Percentiles rank a stretch among this genome's conserved stretches.
These are phyloP conservation scores for Micractinium conductrix DNA, from an alignment of 139 green algal species.

Conservation along the genomic window DNA sequence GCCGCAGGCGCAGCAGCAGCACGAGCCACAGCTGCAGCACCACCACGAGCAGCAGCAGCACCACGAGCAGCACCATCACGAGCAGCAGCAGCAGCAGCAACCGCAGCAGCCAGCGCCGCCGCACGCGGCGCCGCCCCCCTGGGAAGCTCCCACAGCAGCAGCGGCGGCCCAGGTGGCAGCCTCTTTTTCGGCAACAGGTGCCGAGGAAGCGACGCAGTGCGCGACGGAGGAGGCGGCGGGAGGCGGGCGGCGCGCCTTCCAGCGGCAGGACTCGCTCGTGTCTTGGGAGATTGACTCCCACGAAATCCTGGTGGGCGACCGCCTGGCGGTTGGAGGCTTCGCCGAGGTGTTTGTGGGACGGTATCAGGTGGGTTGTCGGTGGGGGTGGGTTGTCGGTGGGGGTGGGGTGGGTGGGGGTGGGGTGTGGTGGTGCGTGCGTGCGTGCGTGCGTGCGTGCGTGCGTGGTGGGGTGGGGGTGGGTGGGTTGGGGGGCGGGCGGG, in stretches of 20 bases:
- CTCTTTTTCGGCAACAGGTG: too few species aligned
- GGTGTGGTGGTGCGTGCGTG: too few species aligned
- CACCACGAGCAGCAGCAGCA: background rate
- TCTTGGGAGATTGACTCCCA: background rate
- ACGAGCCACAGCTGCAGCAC: background rate
- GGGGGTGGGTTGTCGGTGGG: background rate
- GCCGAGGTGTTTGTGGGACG: conserved; percentile 79
- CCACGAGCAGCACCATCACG: background rate
- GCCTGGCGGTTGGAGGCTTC: conserved; percentile 86
- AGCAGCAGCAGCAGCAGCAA: background rate
- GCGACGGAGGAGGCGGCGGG: too few species aligned
- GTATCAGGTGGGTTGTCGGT: conserved; percentile 54
- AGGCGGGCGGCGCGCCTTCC: too few species aligned
- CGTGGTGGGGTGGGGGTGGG: too few species aligned
- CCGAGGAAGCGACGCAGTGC: too few species aligned
- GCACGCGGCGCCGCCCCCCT: background rate
- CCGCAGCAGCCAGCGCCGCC: background rate
- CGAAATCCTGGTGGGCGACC: conserved; percentile 67
- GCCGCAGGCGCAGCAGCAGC: background rate
- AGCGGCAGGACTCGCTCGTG: background rate
- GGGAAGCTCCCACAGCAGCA: background rate
- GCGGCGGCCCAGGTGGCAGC: background rate
- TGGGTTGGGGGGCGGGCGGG: too few species aligned
- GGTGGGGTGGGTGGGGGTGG: background rate
- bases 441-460: too few species aligned